Percentiles rank a stretch among this genome's conserved stretches.
Evolutionary conservation across 345 rosid species (phyloP).

Genomic region (Eucalyptus regnans): DNA sequence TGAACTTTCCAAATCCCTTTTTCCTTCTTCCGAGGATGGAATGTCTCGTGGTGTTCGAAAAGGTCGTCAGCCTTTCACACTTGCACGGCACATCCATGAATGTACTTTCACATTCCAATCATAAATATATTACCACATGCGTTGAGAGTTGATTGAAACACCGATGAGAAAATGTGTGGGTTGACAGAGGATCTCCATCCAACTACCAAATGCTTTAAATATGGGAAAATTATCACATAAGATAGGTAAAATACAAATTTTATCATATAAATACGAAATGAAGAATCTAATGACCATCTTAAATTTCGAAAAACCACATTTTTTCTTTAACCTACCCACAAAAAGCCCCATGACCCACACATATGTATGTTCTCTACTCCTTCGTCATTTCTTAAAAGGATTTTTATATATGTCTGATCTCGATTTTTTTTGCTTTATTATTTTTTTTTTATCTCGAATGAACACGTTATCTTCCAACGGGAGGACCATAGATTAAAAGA

Average conservation of each 20-base stretch:
- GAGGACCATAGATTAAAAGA: neutral
- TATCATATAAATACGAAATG: neutral
- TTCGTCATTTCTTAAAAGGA: neutral
- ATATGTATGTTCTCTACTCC: neutral
- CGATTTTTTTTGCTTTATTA: too few species aligned
- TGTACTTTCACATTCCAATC: neutral
- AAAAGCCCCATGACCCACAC: neutral
- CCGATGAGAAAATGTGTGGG: fast-evolving
- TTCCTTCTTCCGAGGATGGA: neutral
- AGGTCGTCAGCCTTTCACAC: neutral
- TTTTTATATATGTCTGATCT: neutral
- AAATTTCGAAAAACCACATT: neutral
- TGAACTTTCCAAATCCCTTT: neutral
- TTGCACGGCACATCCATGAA: fast-evolving
- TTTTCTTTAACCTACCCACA: neutral
- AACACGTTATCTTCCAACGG: neutral
- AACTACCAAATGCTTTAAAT: neutral
- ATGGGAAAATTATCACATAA: neutral
- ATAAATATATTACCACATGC: neutral
- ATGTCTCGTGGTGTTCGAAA: neutral
- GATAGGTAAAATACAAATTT: neutral
- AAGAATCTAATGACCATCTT: neutral
- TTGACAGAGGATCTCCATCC: neutral
- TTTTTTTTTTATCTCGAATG: neutral
- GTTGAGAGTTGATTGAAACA: neutral